Base-by-base conservation (phyloP, 1,139 yeast genomes). In the Taphrina wiesneri region DNA sequence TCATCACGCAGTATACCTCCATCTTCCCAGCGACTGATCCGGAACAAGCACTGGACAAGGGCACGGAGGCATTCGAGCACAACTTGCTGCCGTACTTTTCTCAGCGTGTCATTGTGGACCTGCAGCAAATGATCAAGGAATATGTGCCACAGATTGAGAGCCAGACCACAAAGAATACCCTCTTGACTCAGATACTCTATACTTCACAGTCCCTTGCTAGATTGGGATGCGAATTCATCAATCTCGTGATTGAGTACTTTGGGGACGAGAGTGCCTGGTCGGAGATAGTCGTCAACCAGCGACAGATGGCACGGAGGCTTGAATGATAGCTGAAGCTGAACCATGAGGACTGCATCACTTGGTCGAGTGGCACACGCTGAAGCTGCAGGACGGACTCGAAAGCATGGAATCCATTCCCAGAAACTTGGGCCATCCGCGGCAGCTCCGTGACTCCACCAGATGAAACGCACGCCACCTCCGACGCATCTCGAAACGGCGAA, bases 201-300 rank as follows among this genome's bases (percentile, higher is more conserved):
- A 85, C 93, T 67, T 85, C 93, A 41, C 88, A 86, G 71, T 86
- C 93, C 6, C 79, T 90, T 68, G 84, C 88, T 0, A 80, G 90
- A 68, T 85, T 85, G 30, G 87, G 89, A 19, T 85, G 84, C 1
- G 90, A 88, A 71, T 88, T 89, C 74, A 78, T 81, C 78, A 76
- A 77, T 11, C 60, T 78, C 3, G 49, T 60, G 21, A 34, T 60
- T 17, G 39, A 36, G 11, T n/a, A 17, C 51, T 68, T 77, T 4
- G 72, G 70, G 9, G 67, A 68, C 5, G 63, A 66, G 7, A 61
- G 66, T 17, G 70, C 36, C 17, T 52, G 54, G 39, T 13, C 45
- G 13, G 43, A 39, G 17, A 39, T 60, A 32, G 64, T 60, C 32
- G 51, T 52, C 30, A 60, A 51, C 28, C 64, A 60, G 30, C 36